Conservation (phyloP, 495 filamentous ascomycete genomes). For the Penicillium verhagenii region DNA sequence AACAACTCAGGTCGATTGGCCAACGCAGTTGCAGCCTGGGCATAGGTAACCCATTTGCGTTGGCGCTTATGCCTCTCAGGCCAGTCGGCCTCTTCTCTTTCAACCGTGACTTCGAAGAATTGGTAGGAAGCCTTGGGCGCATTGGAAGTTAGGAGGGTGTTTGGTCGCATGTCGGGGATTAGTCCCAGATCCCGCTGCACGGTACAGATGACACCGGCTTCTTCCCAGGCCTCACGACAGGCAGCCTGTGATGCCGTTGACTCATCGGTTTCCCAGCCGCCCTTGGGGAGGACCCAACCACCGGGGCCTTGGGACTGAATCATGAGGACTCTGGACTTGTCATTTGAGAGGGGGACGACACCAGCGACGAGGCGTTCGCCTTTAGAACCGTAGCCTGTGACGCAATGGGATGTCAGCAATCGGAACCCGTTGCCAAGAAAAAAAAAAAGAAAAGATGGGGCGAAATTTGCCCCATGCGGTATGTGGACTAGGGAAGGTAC, state of each 20-base stretch:
- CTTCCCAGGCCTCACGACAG: slow-evolving; percentile 92
- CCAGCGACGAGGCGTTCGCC: slow-evolving; percentile 96
- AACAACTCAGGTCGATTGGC: slow-evolving; percentile 80
- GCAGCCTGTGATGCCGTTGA: slow-evolving; percentile 64
- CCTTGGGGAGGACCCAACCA: slow-evolving; percentile 96
- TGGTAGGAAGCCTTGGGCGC: slow-evolving; percentile 77
- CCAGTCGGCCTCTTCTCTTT: slow-evolving; percentile 81
- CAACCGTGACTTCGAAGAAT: slow-evolving; percentile 84
- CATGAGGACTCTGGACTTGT: slow-evolving; percentile 80
- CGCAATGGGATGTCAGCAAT: slow-evolving; percentile 11
- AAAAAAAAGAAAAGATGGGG: neutral
- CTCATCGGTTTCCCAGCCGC: slow-evolving; percentile 96
- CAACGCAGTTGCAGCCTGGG: slow-evolving; percentile 74
- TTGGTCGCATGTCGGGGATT: slow-evolving; percentile 73
- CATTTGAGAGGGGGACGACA: slow-evolving; percentile 76
- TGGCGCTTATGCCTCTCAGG: slow-evolving; percentile 90
- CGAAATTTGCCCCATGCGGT: neutral
- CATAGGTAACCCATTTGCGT: slow-evolving; percentile 84
- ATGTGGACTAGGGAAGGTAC: slow-evolving; percentile 21
- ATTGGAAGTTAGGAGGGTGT: slow-evolving; percentile 54
- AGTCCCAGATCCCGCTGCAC: slow-evolving; percentile 80
- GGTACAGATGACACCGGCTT: slow-evolving; percentile 84
- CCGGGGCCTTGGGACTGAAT: slow-evolving; percentile 86
- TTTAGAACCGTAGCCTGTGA: slow-evolving; percentile 79
- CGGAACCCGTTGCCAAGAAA: neutral